Percentiles rank a stretch among this genome's conserved stretches.
phyloP scores from a whole-genome alignment of 2,329 filamentous ascomycete genomes.

The Chaetomium olivaceum region DNA sequence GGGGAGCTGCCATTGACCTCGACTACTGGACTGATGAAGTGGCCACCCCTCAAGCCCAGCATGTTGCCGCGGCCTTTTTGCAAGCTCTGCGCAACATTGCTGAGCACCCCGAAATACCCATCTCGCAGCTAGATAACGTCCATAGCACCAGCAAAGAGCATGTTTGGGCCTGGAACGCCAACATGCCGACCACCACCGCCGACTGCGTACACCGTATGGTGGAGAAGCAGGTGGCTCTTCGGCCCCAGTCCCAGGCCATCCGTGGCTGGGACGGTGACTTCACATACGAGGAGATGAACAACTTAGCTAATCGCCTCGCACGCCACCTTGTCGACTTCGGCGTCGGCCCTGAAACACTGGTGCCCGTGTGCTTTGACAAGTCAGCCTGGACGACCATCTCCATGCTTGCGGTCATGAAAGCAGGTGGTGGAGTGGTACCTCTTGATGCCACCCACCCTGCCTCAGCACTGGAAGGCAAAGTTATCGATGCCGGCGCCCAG shows the following conservation, averaged over 20 bases:
- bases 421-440: slow-evolving; percentile 31
- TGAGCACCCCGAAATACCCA: slow-evolving; percentile 17
- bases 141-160: slow-evolving; percentile 22
- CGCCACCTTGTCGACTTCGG: slow-evolving; percentile 18
- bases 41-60: slow-evolving; percentile 23
- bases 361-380: slow-evolving; percentile 35
- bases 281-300: slow-evolving; percentile 30
- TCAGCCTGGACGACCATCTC: slow-evolving; percentile 31
- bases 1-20: slow-evolving; percentile 28
- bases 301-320: slow-evolving; percentile 26
- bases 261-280: slow-evolving; percentile 29
- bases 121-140: slow-evolving; percentile 26
- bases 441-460: slow-evolving; percentile 32
- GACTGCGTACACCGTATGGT: slow-evolving; percentile 32
- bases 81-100: slow-evolving; percentile 29
- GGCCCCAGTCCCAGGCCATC: slow-evolving; percentile 37
- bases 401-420: slow-evolving; percentile 35
- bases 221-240: slow-evolving; percentile 27
- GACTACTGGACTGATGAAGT: slow-evolving; percentile 33
- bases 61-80: slow-evolving; percentile 29
- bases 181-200: slow-evolving; percentile 24
- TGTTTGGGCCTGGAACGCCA: slow-evolving; percentile 32
- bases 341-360: slow-evolving; percentile 19
- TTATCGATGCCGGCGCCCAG: slow-evolving; percentile 24
- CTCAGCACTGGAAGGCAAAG: slow-evolving; percentile 23